These are phyloP conservation scores for Leavenworthia alabamica DNA, from an alignment of 345 rosid genomes.

Conservation along the genomic window DNA sequence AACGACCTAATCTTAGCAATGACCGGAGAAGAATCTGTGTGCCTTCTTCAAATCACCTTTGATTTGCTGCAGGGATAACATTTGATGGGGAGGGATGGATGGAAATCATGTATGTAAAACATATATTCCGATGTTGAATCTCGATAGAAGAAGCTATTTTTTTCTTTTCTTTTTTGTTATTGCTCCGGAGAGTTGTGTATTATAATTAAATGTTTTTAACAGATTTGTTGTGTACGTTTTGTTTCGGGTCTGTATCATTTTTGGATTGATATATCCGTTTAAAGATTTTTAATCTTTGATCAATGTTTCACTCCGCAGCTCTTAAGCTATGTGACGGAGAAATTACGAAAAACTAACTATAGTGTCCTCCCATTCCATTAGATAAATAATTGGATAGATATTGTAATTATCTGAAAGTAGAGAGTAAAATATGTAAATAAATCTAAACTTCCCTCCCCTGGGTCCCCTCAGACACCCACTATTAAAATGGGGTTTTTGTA, in stretches of 20 bases:
- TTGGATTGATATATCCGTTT: not conserved
- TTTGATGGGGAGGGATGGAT: not conserved
- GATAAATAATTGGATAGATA: not conserved
- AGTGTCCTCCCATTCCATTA: not conserved
- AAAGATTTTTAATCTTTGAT: not conserved
- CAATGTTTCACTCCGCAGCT: not conserved
- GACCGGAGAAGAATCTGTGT: conserved; percentile 15
- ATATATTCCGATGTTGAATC: conserved; percentile 3
- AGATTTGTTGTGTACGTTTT: conserved; percentile 1
- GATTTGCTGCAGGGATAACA: conserved; percentile 12
- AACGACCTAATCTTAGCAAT: conserved; percentile 19
- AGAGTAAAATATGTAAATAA: not conserved
- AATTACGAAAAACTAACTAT: no score
- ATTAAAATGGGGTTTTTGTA: not conserved
- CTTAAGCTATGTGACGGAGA: no score
- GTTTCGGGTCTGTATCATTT: conserved; percentile 3
- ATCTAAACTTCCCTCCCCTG: not conserved
- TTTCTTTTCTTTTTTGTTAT: no score
- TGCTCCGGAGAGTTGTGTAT: conserved; percentile 19
- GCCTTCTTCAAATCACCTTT: conserved; percentile 12
- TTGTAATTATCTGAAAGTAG: not conserved
- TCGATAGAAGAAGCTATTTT: conserved; percentile 19
- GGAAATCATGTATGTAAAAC: conserved; percentile 7
- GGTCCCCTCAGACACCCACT: not conserved
- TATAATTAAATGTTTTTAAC: not conserved